Conservation (phyloP, 768 basidiomycete species). For the Lentinula raphanica region DNA sequence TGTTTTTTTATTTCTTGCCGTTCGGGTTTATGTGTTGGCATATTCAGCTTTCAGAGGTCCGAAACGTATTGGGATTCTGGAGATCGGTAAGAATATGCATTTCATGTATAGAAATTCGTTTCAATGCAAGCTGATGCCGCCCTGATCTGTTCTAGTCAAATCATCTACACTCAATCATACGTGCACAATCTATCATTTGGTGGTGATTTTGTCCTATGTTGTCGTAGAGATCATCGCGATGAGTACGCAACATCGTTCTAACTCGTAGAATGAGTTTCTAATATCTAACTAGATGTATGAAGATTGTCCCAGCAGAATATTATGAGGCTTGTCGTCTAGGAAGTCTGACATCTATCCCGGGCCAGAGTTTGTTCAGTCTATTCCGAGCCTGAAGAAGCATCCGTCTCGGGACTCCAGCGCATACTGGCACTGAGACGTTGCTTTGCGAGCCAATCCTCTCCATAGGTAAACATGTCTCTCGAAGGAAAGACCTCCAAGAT, state of each 20-base stretch:
- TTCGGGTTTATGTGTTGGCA: too few species aligned
- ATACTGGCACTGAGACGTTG: not conserved
- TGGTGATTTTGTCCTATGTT: too few species aligned
- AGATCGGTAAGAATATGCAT: not conserved
- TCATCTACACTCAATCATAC: too few species aligned
- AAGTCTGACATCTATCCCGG: not conserved
- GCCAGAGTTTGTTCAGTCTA: not conserved
- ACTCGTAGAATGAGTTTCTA: not conserved
- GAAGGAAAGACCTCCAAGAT: conserved; percentile 68
- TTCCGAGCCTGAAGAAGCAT: not conserved
- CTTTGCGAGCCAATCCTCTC: conserved; percentile 41
- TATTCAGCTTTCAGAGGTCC: too few species aligned
- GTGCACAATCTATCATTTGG: too few species aligned
- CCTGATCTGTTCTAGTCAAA: not conserved
- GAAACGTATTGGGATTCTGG: too few species aligned
- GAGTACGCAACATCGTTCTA: not conserved
- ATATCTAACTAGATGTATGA: too few species aligned
- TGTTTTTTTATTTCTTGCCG: not conserved
- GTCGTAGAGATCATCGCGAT: not conserved
- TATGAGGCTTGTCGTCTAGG: not conserved
- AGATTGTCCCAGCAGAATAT: not conserved
- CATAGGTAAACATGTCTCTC: conserved; percentile 57
- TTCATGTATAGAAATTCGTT: not conserved
- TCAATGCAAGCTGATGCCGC: not conserved
- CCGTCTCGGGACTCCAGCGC: not conserved